Evolutionary conservation across 371 early-diverging fungal genomes (phyloP).

Genomic region (Lichtheimia ramosa): DNA sequence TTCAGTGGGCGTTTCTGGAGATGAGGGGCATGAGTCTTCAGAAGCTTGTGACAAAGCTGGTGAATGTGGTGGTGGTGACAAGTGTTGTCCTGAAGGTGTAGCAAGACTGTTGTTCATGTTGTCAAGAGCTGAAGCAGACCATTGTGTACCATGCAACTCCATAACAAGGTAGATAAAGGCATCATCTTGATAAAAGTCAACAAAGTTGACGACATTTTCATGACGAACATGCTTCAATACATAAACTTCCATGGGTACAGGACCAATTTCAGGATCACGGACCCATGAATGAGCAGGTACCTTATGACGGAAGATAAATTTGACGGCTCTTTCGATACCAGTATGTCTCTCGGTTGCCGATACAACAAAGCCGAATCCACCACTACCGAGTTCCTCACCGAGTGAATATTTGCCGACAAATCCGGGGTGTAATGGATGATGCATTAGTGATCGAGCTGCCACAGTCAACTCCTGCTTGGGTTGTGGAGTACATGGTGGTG

Average conservation of each 20-base stretch:
- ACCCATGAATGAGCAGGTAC: conserved; percentile 67
- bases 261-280: conserved; percentile 59
- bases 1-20: conserved; percentile 12
- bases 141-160: conserved; percentile 78
- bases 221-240: conserved; percentile 69
- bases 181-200: conserved; percentile 68
- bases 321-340: conserved; percentile 72
- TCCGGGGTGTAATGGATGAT: conserved; percentile 44
- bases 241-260: conserved; percentile 77
- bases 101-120: neutral
- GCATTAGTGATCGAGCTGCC: conserved; percentile 46
- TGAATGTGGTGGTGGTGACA: conserved; percentile 14
- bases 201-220: conserved; percentile 67
- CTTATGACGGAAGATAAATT: conserved; percentile 72
- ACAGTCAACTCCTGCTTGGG: conserved; percentile 29
- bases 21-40: conserved; percentile 27
- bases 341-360: conserved; percentile 57
- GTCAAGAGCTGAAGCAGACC: conserved; percentile 29
- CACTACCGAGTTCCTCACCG: conserved; percentile 73
- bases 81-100: neutral
- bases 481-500: conserved; percentile 30
- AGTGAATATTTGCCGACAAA: conserved; percentile 57
- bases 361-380: conserved; percentile 82
- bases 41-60: conserved; percentile 33
- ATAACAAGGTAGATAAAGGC: conserved; percentile 73